Percentiles rank a stretch among this genome's conserved stretches.
Conservation (phyloP, 1,139 yeast genomes). For the Taiozyma sp. region DNA sequence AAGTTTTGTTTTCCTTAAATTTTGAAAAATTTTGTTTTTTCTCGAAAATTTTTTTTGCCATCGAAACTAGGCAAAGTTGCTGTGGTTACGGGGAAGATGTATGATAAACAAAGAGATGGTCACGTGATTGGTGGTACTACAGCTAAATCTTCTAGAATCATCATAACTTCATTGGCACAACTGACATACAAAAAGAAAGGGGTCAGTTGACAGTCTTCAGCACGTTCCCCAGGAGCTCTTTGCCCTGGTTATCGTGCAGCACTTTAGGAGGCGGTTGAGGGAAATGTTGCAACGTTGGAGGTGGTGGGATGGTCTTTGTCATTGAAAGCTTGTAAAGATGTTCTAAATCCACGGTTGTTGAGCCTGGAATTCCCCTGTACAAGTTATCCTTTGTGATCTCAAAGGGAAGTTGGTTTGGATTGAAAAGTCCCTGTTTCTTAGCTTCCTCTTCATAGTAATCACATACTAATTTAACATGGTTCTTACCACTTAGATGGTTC, state of each 20-base stretch:
- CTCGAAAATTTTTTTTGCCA: slow-evolving; percentile 7
- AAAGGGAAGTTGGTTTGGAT: slow-evolving; percentile 35
- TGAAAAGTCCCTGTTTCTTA: slow-evolving; percentile 43
- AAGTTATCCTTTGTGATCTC: slow-evolving; percentile 37
- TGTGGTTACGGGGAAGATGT: not conserved
- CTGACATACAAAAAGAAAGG: not conserved
- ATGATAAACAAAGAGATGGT: not conserved
- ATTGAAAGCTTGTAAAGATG: slow-evolving; percentile 12
- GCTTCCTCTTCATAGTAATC: slow-evolving; percentile 69
- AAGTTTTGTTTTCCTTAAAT: not conserved
- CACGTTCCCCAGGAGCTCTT: slow-evolving; percentile 15
- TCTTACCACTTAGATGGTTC: slow-evolving; percentile 76
- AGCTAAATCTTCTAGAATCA: not conserved
- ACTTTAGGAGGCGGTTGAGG: slow-evolving; percentile 42
- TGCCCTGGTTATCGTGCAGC: slow-evolving; percentile 9
- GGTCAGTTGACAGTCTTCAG: slow-evolving; percentile 14
- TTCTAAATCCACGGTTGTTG: slow-evolving; percentile 9
- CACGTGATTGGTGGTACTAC: not conserved
- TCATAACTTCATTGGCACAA: not conserved
- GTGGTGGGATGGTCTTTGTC: slow-evolving; percentile 34
- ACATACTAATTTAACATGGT: slow-evolving; percentile 71
- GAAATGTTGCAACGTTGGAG: slow-evolving; percentile 33
- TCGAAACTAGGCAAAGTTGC: slow-evolving; percentile 1
- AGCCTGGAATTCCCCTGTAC: slow-evolving; percentile 45
- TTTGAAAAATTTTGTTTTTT: slow-evolving; percentile 2